These are phyloP conservation scores for Umbelopsis sp. DNA, from an alignment of 192 early-diverging fungal species.

Conservation along the genomic window DNA sequence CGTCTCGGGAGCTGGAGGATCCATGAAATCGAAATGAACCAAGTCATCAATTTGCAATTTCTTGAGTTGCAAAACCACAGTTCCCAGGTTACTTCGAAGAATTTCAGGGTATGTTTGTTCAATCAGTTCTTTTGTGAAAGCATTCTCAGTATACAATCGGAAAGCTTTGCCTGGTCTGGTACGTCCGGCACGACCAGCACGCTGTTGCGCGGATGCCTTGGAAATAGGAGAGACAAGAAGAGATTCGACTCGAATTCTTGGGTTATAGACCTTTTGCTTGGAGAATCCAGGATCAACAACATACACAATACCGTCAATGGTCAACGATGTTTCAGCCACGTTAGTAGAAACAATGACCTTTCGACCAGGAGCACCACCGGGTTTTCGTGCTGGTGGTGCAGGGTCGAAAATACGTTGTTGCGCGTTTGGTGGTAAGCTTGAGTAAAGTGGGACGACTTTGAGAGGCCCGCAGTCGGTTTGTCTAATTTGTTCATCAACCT, in stretches of 20 bases:
- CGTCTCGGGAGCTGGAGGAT: slow-evolving; percentile 98
- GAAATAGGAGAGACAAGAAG: slow-evolving; percentile 94
- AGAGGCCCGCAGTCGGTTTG: slow-evolving; percentile 74
- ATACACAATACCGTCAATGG: slow-evolving; percentile 99
- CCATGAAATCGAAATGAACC: slow-evolving; percentile 99
- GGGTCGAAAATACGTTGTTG: slow-evolving; percentile 94
- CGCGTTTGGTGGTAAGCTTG: slow-evolving; percentile 84
- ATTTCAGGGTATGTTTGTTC: slow-evolving; percentile 99
- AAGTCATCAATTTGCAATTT: slow-evolving; percentile 97
- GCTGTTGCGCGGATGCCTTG: slow-evolving; percentile 94
- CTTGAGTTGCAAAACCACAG: slow-evolving; percentile 96
- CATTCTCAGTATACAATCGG: slow-evolving; percentile 97
- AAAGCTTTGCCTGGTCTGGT: slow-evolving; percentile 97
- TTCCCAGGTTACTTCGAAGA: slow-evolving; percentile 92
- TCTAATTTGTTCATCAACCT: slow-evolving; percentile 72
- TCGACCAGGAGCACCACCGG: slow-evolving; percentile 88
- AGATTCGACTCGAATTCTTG: slow-evolving; percentile 94
- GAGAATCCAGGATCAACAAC: slow-evolving; percentile 98
- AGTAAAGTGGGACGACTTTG: slow-evolving; percentile 89
- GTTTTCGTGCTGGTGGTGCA: slow-evolving; percentile 77
- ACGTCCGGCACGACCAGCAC: slow-evolving; percentile 98
- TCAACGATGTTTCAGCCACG: slow-evolving; percentile 97
- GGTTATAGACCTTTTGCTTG: slow-evolving; percentile 99
- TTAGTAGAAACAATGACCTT: slow-evolving; percentile 98
- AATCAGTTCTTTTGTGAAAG: slow-evolving; percentile 90